Evolutionary conservation across 495 filamentous ascomycete species (phyloP), one percentile per base, ranked within the genome.

Genomic region (Trichoderma erinaceum): DNA sequence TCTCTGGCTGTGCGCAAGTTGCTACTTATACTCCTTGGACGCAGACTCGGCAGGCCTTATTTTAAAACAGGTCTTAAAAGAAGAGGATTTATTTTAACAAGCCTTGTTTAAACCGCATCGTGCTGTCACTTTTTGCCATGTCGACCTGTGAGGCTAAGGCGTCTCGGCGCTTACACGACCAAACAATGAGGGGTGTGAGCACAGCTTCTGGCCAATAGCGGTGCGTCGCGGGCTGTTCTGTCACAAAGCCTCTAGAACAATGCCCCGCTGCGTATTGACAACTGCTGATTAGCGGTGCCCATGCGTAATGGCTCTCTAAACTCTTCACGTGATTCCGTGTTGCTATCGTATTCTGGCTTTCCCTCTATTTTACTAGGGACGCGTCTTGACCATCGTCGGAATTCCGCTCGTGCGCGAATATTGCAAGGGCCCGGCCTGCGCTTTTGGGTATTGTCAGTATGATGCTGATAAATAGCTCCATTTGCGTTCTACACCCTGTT

Each of bases 111-210:
- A 25, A 52, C 18, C 48, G 18, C 6, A 63, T 25, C 67, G 25
- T 56, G 64, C 44, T 23, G 32, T 66, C 65, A 46, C 56, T 32
- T 61, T 25, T n/a, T 48, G 44, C 11, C 50, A 58, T 58, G n/a
- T 12, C 50, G 50, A 58, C 50, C 50, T 32, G 7, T 27, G 25
- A 61, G 56, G 18, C 16, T 10, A 61, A 21, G 56, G 56, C 56
- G 56, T 61, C 25, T 32, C 56, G 56, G 56, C 56, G 56, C 56
- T 61, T 61, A 61, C 11, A 61, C 56, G 56, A 10, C 25, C 56
- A 29, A 11, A 7, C 16, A 32, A 18, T 61, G 56, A 61, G 56
- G 56, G 56, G 56, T 29, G 56, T 61, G 56, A 61, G 56, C 56
- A 61, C 56, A 61, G 56, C 4, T 8, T 29, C 56, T 32, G 56